A percentile compares a stretch with the other conserved stretches of the same genome.
Conservation (phyloP, 768 basidiomycete species). For the Hygrocybe punicea region DNA sequence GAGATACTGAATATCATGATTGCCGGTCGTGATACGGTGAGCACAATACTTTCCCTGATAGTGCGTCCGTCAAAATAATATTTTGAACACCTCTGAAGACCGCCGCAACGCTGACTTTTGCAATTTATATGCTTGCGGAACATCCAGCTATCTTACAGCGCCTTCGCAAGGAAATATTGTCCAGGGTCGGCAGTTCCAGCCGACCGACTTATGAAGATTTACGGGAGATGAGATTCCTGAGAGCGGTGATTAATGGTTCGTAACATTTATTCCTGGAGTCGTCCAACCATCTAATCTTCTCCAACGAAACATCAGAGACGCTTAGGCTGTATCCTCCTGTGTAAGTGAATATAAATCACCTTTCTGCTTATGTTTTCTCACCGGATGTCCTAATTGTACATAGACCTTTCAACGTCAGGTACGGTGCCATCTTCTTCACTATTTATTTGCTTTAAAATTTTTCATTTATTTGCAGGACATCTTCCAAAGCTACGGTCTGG, state of each 20-base stretch:
- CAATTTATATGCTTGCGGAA: conserved; percentile 51
- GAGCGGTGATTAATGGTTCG: conserved; percentile 55
- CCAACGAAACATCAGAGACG: conserved; percentile 36
- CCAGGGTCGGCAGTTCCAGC: conserved; percentile 40
- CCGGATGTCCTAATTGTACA: neutral
- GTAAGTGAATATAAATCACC: conserved; percentile 23
- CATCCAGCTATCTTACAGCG: conserved; percentile 45
- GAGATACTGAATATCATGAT: conserved; percentile 52
- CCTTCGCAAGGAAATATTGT: conserved; percentile 53
- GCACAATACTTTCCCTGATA: conserved; percentile 6
- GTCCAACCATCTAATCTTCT: neutral
- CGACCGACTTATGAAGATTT: conserved; percentile 54
- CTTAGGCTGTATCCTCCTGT: conserved; percentile 54
- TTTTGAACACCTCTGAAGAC: conserved; percentile 29
- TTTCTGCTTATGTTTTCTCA: neutral
- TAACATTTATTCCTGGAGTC: neutral
- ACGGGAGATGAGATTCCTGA: conserved; percentile 54
- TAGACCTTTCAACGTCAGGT: conserved; percentile 40
- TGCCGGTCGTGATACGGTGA: conserved; percentile 57
- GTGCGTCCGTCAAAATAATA: neutral
- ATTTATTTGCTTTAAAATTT: neutral
- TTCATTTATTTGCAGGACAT: conserved; percentile 11
- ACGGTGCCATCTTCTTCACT: neutral
- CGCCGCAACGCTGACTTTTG: conserved; percentile 50
- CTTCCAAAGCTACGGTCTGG: conserved; percentile 24